Percentiles rank a stretch among this genome's conserved stretches.
Evolutionary conservation across 371 early-diverging fungal genomes (phyloP).

Genomic region (Lichtheimia corymbifera): DNA sequence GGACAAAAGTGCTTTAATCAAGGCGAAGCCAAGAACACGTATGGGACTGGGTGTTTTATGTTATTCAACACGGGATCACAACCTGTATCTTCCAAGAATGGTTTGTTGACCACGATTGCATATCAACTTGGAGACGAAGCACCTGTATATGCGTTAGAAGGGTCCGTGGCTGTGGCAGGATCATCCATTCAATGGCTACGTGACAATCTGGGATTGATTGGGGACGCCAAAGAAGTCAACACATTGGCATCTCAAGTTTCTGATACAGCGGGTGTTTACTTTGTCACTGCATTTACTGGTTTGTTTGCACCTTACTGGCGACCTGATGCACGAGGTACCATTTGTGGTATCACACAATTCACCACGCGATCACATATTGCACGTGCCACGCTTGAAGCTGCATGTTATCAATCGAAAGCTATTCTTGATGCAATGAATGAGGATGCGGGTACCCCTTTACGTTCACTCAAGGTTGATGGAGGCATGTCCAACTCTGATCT

Average conservation of each 20-base stretch:
- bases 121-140: slow-evolving; percentile 83
- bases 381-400: slow-evolving; percentile 90
- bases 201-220: slow-evolving; percentile 83
- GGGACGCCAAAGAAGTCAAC: slow-evolving; percentile 69
- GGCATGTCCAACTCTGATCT: slow-evolving; percentile 90
- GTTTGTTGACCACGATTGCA: slow-evolving; percentile 90
- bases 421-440: slow-evolving; percentile 95
- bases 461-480: slow-evolving; percentile 88
- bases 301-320: slow-evolving; percentile 97
- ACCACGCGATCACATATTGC: slow-evolving; percentile 84
- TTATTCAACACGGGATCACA: slow-evolving; percentile 87
- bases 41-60: slow-evolving; percentile 97
- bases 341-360: slow-evolving; percentile 89
- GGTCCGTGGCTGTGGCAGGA: slow-evolving; percentile 93
- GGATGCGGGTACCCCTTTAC: slow-evolving; percentile 57
- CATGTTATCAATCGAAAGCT: slow-evolving; percentile 89
- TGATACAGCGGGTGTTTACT: slow-evolving; percentile 92
- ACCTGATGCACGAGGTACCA: slow-evolving; percentile 87
- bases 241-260: slow-evolving; percentile 49
- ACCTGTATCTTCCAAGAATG: slow-evolving; percentile 79
- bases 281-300: slow-evolving; percentile 94
- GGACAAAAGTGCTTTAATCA: slow-evolving; percentile 87
- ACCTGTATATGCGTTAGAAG: slow-evolving; percentile 90
- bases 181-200: slow-evolving; percentile 92
- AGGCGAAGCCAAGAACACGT: slow-evolving; percentile 87